Evolutionary conservation across 1,139 yeast species (phyloP).

Genomic region (Pneumocystis murina): DNA sequence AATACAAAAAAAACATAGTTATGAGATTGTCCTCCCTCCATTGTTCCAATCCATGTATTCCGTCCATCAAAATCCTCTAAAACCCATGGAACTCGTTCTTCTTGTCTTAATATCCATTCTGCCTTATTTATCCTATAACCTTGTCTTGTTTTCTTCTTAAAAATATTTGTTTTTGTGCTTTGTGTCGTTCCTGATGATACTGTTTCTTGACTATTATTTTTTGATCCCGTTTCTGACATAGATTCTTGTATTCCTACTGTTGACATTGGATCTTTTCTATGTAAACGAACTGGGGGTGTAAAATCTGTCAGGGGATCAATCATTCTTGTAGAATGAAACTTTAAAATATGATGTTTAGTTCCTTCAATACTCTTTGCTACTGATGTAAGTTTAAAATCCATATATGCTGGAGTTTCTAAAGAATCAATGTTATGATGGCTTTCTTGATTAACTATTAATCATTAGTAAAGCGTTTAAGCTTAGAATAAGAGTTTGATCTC

Average conservation of each 20-base stretch:
- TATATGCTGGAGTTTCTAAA: not conserved
- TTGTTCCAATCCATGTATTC: conserved; percentile 89
- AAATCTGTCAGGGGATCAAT: not conserved
- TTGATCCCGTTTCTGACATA: not conserved
- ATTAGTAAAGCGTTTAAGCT: not conserved
- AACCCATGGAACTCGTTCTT: conserved; percentile 96
- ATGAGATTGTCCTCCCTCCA: conserved; percentile 86
- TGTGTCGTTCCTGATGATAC: conserved; percentile 94
- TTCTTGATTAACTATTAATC: not conserved
- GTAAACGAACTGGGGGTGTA: not conserved
- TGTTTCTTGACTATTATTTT: not conserved
- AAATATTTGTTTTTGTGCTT: conserved; percentile 43
- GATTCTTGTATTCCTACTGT: not conserved
- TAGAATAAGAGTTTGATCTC: not conserved
- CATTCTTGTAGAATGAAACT: not conserved
- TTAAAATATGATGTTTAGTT: not conserved
- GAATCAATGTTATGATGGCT: not conserved
- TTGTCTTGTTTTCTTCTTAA: conserved; percentile 75
- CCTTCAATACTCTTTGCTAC: not conserved
- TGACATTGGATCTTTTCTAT: not conserved
- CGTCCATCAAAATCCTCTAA: conserved; percentile 89
- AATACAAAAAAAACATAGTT: conserved; percentile 53
- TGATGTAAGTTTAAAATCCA: not conserved
- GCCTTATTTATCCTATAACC: conserved; percentile 64
- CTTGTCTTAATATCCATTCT: conserved; percentile 72